Evolutionary conservation across 2,329 filamentous ascomycete species (phyloP), one percentile per base, ranked within the genome.

Genomic region (Aspergillus hortae): DNA sequence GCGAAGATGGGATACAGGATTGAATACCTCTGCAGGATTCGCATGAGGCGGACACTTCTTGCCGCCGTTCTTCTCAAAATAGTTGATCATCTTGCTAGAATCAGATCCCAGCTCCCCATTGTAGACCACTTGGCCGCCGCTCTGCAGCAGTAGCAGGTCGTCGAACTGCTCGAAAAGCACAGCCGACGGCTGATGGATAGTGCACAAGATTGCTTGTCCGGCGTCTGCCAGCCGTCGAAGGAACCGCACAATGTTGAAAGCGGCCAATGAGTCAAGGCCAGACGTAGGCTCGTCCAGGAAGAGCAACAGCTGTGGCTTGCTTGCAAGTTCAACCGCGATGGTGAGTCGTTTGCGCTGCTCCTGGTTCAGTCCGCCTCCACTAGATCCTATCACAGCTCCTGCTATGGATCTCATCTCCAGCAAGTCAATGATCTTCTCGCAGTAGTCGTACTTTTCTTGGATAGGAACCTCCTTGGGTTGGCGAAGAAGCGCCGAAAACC

Each of bases 151-250:
- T 4, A 95, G 75, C 2, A 96, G 79, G 11, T 90, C 82, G 66
- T 95, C 90, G 59, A 95, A 96, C 69, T 91, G 87, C 69, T 94
- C 89, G 61, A 96, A 95, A 0, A 95, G 78, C 0, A 89, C 85
- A 14, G 89, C 88, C 59, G 91, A 92, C 1, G 91, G 90, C 67
- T 95, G 91, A 68, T 95, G 91, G 57, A 95, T 95, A 0, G 91
- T 95, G 73, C 90, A 95, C 3, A 95, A 80, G 60, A 95, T 90
- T 9, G 90, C 90, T 67, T 95, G 91, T 1, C 90, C 91, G 2
- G 88, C 87, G n/a, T 83, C 80, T 1, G 83, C 81, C 2, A 87
- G 73, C 60, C 84, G 84, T 4, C 81, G 77, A 6, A 87, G 69
- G 56, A 86, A 84, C 0, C 81, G 77, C 2, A 84, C 76, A 55